These are phyloP conservation scores for Heliamphora exappendiculata DNA, from an alignment of 148 eudicot genomes.

Conservation along the genomic window DNA sequence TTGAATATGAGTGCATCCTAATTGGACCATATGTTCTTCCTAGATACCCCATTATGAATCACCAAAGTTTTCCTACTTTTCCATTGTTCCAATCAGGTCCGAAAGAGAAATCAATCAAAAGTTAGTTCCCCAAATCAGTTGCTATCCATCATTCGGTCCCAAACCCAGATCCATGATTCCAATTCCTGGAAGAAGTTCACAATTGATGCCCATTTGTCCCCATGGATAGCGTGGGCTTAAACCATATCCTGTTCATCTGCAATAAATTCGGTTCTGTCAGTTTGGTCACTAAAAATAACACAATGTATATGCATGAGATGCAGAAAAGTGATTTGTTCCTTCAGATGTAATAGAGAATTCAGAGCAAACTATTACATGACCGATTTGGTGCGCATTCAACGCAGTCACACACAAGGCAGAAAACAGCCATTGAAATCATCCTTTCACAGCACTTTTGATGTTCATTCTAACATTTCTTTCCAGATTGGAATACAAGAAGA, in stretches of 20 bases:
- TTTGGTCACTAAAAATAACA: background rate
- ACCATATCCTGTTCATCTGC: conserved; percentile 60
- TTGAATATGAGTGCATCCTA: conserved; percentile 62
- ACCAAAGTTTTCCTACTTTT: no score
- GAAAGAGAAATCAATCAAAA: no score
- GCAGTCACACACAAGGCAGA: background rate
- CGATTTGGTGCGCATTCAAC: background rate
- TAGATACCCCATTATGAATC: conserved; percentile 42
- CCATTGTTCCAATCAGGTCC: no score
- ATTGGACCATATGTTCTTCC: conserved; percentile 59
- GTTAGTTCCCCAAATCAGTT: no score
- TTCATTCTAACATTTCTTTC: no score
- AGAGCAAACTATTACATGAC: background rate
- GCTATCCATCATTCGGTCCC: no score
- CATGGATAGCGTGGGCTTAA: conserved; percentile 41
- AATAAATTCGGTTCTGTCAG: conserved; percentile 4
- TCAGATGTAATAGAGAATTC: background rate
- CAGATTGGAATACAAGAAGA: no score
- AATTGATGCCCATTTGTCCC: conserved; percentile 62
- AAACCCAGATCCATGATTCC: no score
- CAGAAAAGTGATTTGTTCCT: background rate
- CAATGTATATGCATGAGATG: background rate
- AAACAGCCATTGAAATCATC: background rate
- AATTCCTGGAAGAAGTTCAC: no score
- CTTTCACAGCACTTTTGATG: no score